These are phyloP conservation scores for Sanghuangporus sanghuang DNA, from an alignment of 1,284 basidiomycete genomes.

Conservation along the genomic window DNA sequence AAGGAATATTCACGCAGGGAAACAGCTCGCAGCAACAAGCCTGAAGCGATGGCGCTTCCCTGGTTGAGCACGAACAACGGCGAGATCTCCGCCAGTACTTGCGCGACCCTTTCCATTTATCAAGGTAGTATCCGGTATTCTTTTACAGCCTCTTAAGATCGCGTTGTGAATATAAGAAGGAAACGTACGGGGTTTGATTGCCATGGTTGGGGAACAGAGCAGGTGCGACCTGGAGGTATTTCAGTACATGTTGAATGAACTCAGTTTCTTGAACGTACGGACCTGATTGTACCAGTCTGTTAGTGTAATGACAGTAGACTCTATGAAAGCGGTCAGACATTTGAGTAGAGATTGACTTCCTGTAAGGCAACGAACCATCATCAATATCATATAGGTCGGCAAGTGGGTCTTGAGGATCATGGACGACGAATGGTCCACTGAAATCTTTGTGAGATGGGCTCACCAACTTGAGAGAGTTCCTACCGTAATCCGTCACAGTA, in stretches of 20 bases:
- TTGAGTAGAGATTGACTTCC: neutral
- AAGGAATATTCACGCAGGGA: constrained; percentile 27
- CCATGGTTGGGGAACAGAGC: constrained; percentile 10
- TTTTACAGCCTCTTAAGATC: neutral
- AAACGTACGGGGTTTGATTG: constrained; percentile 19
- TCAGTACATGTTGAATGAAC: neutral
- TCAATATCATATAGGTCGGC: constrained; percentile 36
- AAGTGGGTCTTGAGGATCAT: constrained; percentile 38
- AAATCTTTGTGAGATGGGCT: constrained; percentile 5
- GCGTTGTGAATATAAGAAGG: constrained; percentile 4
- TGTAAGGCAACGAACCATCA: constrained; percentile 26
- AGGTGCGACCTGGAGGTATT: neutral
- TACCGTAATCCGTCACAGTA: constrained; percentile 34
- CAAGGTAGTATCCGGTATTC: constrained; percentile 27
- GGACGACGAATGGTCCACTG: constrained; percentile 33
- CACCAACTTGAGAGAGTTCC: constrained; percentile 15
- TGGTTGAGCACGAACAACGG: constrained; percentile 30
- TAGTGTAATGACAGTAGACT: constrained; percentile 13
- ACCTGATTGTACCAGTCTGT: constrained; percentile 18
- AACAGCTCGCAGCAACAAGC: constrained; percentile 37
- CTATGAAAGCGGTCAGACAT: neutral
- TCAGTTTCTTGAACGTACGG: neutral
- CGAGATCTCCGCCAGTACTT: constrained; percentile 27
- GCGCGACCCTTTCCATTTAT: constrained; percentile 45
- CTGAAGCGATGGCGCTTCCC: constrained; percentile 34